These are phyloP conservation scores for Pseudoturritis turrita DNA, from an alignment of 345 rosid species.

Conservation along the genomic window DNA sequence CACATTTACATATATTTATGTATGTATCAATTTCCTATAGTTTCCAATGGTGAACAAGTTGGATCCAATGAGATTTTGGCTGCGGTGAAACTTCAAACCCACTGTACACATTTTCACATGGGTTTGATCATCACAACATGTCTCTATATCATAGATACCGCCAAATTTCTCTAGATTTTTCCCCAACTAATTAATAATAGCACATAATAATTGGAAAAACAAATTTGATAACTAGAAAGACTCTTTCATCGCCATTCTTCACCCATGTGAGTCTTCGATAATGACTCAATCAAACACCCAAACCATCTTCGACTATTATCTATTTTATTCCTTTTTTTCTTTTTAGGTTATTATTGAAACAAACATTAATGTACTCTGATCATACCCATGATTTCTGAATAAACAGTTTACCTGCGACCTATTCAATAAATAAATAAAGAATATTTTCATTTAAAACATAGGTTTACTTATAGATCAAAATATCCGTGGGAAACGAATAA, in stretches of 20 bases:
- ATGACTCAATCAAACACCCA: slow-evolving; percentile 32
- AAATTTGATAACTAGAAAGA: slow-evolving; percentile 35
- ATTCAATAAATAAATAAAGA: background rate
- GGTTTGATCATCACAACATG: slow-evolving; percentile 36
- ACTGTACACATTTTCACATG: slow-evolving; percentile 40
- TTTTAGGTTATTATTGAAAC: slow-evolving; percentile 12
- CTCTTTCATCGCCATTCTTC: slow-evolving; percentile 53
- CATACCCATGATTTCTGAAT: slow-evolving; percentile 22
- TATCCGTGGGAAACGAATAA: background rate
- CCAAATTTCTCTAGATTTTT: slow-evolving; percentile 32
- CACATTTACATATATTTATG: background rate
- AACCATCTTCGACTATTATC: slow-evolving; percentile 9
- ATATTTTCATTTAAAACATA: background rate
- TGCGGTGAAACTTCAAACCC: slow-evolving; percentile 35
- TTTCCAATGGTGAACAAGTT: slow-evolving; percentile 20
- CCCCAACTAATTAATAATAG: slow-evolving; percentile 31
- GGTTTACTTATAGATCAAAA: too few relatives aligned
- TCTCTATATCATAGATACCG: slow-evolving; percentile 35
- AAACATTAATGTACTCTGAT: slow-evolving; percentile 4
- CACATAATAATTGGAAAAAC: slow-evolving; percentile 10
- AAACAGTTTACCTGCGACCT: slow-evolving; percentile 12
- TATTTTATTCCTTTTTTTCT: background rate
- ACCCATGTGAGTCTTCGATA: slow-evolving; percentile 50
- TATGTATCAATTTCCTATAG: background rate
- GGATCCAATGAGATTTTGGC: slow-evolving; percentile 29